Conservation (phyloP, 306 rosid species). For the Malus asiatica region DNA sequence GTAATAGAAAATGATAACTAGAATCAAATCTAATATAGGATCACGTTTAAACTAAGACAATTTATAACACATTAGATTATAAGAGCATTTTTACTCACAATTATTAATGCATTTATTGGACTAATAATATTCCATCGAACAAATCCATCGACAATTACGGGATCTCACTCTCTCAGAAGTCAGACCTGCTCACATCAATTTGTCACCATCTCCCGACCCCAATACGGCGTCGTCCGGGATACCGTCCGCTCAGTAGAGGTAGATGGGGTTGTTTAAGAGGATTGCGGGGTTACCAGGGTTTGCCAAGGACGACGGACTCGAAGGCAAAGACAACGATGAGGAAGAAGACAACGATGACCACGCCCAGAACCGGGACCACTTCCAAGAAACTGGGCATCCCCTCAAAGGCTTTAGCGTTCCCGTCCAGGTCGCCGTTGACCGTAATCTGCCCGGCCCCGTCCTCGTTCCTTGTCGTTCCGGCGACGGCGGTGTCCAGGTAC, state of each 20-base stretch:
- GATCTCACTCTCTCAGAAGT: neutral
- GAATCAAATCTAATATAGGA: too few species aligned
- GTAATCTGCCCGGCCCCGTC: conserved; percentile 52
- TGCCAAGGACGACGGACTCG: conserved; percentile 43
- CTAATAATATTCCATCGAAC: neutral
- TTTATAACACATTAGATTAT: too few species aligned
- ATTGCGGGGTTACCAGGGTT: conserved; percentile 57
- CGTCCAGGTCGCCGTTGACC: conserved; percentile 56
- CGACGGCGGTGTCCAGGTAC: conserved; percentile 83
- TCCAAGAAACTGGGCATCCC: conserved; percentile 48
- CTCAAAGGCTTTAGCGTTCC: conserved; percentile 69
- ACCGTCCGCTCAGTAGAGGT: neutral
- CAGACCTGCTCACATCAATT: neutral
- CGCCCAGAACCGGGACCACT: conserved; percentile 24
- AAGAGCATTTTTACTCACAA: too few species aligned
- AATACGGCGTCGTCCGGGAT: neutral
- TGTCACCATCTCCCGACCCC: neutral
- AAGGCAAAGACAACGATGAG: conserved; percentile 36
- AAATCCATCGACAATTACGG: neutral
- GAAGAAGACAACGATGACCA: conserved; percentile 22
- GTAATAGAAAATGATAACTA: too few species aligned
- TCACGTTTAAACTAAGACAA: too few species aligned
- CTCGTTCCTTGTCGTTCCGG: conserved; percentile 50
- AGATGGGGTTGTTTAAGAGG: conserved; percentile 52
- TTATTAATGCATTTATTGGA: neutral